Evolutionary conservation across 1,284 basidiomycete species (phyloP).

Genomic region (Violaceomyces palustris): DNA sequence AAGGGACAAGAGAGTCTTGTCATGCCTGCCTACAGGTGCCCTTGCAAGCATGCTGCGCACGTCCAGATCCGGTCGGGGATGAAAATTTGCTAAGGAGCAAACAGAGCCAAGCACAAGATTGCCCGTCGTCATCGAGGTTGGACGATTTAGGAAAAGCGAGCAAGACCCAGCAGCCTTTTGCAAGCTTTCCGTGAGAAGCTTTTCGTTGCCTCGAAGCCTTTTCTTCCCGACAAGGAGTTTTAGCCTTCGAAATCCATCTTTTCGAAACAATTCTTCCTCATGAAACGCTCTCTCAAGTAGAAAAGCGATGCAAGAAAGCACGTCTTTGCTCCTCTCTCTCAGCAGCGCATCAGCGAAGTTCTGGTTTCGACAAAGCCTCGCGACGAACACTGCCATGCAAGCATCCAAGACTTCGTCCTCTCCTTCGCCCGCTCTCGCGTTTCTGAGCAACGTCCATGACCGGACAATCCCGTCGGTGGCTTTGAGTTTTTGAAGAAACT

Average conservation of each 20-base stretch:
- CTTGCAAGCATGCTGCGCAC: no score
- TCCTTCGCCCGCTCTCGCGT: constrained; percentile 19
- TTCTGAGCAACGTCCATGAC: constrained; percentile 14
- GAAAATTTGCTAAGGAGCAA: no score
- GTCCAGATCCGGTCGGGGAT: no score
- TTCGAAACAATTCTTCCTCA: constrained; percentile 2
- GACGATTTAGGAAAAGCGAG: no score
- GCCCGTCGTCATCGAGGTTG: no score
- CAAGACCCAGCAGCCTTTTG: constrained; percentile 7
- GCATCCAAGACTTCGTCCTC: constrained; percentile 24
- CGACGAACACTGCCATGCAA: constrained; percentile 15
- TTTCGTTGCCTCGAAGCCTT: not conserved
- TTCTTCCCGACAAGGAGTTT: constrained; percentile 13
- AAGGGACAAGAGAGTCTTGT: constrained; percentile 11
- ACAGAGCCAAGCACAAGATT: no score
- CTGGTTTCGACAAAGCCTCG: constrained; percentile 10
- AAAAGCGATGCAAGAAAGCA: constrained; percentile 4
- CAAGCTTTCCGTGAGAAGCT: not conserved
- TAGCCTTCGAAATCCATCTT: constrained; percentile 18
- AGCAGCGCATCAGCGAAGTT: constrained; percentile 12
- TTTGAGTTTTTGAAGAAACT: constrained; percentile 29
- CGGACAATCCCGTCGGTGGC: constrained; percentile 22
- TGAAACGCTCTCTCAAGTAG: constrained; percentile 7
- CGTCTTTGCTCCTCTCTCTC: constrained; percentile 12
- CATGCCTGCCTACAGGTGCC: no score